These are phyloP conservation scores for Escovopsis weberi DNA, from an alignment of 2,329 filamentous ascomycete species.

Conservation along the genomic window DNA sequence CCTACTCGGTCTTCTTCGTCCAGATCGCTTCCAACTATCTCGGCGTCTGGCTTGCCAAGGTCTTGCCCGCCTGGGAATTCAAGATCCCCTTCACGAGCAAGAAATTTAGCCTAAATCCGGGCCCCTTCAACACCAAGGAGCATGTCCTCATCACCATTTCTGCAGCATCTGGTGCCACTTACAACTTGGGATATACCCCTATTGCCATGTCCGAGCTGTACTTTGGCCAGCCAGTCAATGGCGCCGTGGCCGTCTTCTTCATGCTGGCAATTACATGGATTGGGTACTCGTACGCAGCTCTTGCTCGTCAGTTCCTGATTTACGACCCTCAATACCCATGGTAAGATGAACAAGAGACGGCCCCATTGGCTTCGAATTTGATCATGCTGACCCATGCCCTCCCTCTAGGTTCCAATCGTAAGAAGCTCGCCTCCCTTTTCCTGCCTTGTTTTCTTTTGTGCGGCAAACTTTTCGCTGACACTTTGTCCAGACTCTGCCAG, in stretches of 20 bases:
- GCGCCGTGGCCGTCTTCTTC: slow-evolving; percentile 41
- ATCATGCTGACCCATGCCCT: not conserved
- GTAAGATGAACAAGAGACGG: not conserved
- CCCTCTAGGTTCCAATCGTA: slow-evolving; percentile 25
- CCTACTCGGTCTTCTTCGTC: slow-evolving; percentile 48
- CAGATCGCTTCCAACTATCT: slow-evolving; percentile 42
- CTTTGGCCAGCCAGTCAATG: slow-evolving; percentile 36
- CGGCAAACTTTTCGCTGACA: not conserved
- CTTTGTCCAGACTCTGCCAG: slow-evolving; percentile 26
- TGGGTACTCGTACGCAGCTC: slow-evolving; percentile 43
- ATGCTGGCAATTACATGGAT: slow-evolving; percentile 43
- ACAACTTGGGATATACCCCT: slow-evolving; percentile 35
- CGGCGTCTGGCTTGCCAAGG: slow-evolving; percentile 35
- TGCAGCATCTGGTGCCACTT: slow-evolving; percentile 36
- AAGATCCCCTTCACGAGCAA: slow-evolving; percentile 31
- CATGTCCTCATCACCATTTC: slow-evolving; percentile 42
- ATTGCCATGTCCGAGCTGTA: slow-evolving; percentile 42
- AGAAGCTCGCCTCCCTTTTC: slow-evolving; percentile 2
- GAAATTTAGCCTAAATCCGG: slow-evolving; percentile 39
- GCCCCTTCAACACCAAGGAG: slow-evolving; percentile 42
- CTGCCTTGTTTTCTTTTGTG: not conserved
- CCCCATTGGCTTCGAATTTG: not conserved
- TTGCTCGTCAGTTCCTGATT: slow-evolving; percentile 40
- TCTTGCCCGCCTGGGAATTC: slow-evolving; percentile 32
- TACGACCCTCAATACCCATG: slow-evolving; percentile 35